Evolutionary conservation across 345 rosid genomes (phyloP).

Genomic region (Citrus unshiu): DNA sequence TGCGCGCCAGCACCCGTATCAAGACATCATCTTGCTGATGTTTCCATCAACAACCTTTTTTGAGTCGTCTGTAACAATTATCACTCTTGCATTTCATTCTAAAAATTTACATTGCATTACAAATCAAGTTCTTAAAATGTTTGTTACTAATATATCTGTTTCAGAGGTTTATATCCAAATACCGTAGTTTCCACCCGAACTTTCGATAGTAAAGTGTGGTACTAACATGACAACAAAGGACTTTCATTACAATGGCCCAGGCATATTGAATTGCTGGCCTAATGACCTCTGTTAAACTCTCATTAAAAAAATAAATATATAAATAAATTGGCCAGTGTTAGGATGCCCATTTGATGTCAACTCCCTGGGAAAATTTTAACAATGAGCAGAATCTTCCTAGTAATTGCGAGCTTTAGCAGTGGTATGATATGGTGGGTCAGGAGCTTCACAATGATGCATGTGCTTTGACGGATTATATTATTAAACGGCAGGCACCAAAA

Average conservation of each 20-base stretch:
- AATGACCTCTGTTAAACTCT: not conserved
- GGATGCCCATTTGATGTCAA: not conserved
- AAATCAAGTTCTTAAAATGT: not conserved
- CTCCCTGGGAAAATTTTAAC: not conserved
- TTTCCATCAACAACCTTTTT: not conserved
- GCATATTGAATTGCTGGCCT: not conserved
- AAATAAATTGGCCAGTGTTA: too few relatives aligned
- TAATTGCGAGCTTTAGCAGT: conserved; percentile 13
- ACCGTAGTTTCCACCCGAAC: not conserved
- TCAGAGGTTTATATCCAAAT: not conserved
- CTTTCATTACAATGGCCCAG: not conserved
- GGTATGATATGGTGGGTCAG: conserved; percentile 24
- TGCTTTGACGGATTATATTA: not conserved
- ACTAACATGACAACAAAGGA: not conserved
- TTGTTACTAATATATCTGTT: not conserved
- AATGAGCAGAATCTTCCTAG: conserved; percentile 18
- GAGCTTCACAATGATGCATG: not conserved
- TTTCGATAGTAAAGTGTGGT: not conserved
- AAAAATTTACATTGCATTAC: too few relatives aligned
- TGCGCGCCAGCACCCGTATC: conserved; percentile 13
- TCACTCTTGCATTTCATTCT: not conserved
- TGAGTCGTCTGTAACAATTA: not conserved
- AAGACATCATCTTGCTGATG: conserved; percentile 13
- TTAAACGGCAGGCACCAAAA: conserved; percentile 14
- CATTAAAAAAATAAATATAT: not conserved